Percentiles rank a stretch among this genome's conserved stretches.
These are phyloP conservation scores for Nakazawaea sp. DNA, from an alignment of 805 yeast genomes.

Conservation along the genomic window DNA sequence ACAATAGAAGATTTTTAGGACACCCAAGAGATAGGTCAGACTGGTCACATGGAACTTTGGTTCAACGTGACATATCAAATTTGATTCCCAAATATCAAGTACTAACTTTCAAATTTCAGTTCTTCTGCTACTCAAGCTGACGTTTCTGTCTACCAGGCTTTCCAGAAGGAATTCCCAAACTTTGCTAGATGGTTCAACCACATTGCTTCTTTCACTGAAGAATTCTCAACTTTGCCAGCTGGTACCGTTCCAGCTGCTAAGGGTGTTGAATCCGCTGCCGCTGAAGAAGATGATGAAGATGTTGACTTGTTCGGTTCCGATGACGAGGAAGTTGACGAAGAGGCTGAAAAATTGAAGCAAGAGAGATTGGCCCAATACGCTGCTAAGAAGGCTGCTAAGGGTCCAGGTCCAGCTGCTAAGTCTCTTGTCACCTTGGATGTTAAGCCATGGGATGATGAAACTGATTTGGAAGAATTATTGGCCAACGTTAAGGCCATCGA, in stretches of 20 bases:
- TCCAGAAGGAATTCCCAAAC: conserved; percentile 86
- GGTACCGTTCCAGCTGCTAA: conserved; percentile 55
- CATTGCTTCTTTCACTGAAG: conserved; percentile 88
- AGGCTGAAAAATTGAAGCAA: conserved; percentile 94
- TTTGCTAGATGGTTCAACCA: conserved; percentile 99
- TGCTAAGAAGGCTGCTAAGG: conserved; percentile 95
- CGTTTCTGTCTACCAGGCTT: conserved; percentile 89
- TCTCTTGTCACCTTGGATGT: conserved; percentile 94
- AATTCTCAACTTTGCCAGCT: conserved; percentile 77
- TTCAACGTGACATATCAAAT: no score
- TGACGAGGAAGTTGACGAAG: conserved; percentile 91
- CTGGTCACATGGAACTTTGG: no score
- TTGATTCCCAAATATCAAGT: conserved; percentile 1
- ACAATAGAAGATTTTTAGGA: no score
- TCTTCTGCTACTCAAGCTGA: conserved; percentile 93
- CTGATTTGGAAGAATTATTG: conserved; percentile 83
- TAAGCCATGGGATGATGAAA: conserved; percentile 99
- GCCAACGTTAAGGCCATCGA: conserved; percentile 81
- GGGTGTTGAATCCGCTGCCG: conserved; percentile 50
- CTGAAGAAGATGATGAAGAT: conserved; percentile 80
- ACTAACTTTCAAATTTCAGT: conserved; percentile 41
- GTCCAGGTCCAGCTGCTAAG: conserved; percentile 98
- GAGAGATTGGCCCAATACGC: conserved; percentile 97
- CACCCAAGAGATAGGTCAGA: no score
- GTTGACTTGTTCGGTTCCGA: conserved; percentile 92